phyloP scores from a whole-genome alignment of 2,329 filamentous ascomycete genomes.

The Hirsutella rhossiliensis region DNA sequence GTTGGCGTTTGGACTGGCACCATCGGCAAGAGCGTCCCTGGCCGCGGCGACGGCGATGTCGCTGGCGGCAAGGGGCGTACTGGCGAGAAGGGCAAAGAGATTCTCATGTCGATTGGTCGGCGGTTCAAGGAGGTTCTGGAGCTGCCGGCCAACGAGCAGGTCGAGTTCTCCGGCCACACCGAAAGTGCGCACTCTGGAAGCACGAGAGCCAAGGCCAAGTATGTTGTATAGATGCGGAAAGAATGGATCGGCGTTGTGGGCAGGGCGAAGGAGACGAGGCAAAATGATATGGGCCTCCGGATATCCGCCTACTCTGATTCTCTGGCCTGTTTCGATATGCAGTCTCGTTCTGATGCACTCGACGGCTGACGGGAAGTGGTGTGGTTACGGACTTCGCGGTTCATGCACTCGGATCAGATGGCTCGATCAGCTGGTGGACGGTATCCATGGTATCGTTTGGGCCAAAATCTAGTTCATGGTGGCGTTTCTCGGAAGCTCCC shows the following conservation, averaged over 20 bases:
- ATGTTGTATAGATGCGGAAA: slow-evolving; percentile 52
- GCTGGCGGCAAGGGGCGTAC: slow-evolving; percentile 68
- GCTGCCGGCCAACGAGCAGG: slow-evolving; percentile 60
- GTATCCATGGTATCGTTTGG: slow-evolving; percentile 1
- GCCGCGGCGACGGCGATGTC: slow-evolving; percentile 60
- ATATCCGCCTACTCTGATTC: too few species aligned
- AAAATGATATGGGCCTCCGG: slow-evolving; percentile 1
- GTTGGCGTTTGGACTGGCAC: slow-evolving; percentile 96
- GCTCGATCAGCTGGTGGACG: neutral
- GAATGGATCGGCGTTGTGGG: neutral
- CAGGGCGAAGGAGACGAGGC: slow-evolving; percentile 7
- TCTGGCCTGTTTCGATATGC: too few species aligned
- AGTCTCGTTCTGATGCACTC: too few species aligned
- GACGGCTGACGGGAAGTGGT: too few species aligned
- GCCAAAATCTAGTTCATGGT: slow-evolving; percentile 10
- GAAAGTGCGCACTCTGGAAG: slow-evolving; percentile 88
- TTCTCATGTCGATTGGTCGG: slow-evolving; percentile 72
- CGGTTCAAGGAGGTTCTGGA: slow-evolving; percentile 89
- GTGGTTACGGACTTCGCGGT: neutral
- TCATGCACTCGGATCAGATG: neutral
- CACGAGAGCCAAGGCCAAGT: slow-evolving; percentile 92
- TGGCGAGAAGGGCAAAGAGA: slow-evolving; percentile 71
- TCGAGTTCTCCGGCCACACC: slow-evolving; percentile 96
- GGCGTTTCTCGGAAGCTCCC: slow-evolving; percentile 20
- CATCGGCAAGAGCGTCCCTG: slow-evolving; percentile 71